These are phyloP conservation scores for Amanita inopinata DNA, from an alignment of 768 basidiomycete species.

Conservation along the genomic window DNA sequence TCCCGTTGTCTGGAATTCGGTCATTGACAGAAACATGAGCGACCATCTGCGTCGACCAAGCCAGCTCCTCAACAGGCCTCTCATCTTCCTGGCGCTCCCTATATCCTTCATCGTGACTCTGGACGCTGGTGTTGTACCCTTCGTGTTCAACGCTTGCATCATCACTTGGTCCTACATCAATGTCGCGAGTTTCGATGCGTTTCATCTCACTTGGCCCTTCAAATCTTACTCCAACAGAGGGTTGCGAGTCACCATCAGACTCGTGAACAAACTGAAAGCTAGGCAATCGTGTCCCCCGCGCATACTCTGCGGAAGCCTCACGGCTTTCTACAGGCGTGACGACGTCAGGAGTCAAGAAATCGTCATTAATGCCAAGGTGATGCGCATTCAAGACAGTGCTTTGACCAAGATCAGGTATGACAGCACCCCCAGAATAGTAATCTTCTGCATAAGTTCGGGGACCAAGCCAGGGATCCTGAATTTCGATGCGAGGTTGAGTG, in stretches of 20 bases:
- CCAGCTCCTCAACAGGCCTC: no score
- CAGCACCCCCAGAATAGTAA: constrained; percentile 18
- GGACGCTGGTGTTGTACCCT: no score
- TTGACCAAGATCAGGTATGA: neutral
- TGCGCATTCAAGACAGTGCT: constrained; percentile 4
- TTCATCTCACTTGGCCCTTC: neutral
- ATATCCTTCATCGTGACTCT: no score
- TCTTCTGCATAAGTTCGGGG: constrained; percentile 26
- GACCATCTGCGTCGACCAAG: no score
- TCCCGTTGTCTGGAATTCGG: neutral
- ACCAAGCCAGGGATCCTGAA: constrained; percentile 26
- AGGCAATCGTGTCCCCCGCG: neutral
- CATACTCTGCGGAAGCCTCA: constrained; percentile 3
- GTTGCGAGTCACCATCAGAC: neutral
- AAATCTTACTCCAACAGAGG: neutral
- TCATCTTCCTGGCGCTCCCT: no score
- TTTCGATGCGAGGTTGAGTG: constrained; percentile 15
- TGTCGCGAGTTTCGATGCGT: neutral
- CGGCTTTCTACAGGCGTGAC: constrained; percentile 15
- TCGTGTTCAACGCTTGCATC: no score
- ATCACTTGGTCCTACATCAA: no score
- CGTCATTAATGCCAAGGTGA: constrained; percentile 12
- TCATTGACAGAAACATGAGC: neutral
- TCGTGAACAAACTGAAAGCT: constrained; percentile 3
- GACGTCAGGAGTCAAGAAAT: constrained; percentile 20